Percentiles rank a stretch among this genome's conserved stretches.
Conservation (phyloP, 1,284 basidiomycete species). For the Chondrostereum purpureum region DNA sequence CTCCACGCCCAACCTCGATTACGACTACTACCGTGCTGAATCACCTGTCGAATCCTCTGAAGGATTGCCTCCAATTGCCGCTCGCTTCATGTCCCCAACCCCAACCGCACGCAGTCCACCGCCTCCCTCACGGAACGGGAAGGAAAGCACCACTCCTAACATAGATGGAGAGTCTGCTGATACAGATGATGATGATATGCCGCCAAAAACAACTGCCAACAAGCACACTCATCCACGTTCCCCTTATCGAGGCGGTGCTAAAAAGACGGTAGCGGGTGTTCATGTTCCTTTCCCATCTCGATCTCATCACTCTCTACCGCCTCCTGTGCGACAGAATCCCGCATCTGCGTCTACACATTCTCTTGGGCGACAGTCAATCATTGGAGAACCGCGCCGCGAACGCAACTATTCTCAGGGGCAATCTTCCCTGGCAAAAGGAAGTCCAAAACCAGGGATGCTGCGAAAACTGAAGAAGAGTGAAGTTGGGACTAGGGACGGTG, state of each 20-base stretch:
- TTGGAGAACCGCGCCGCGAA: slow-evolving; percentile 41
- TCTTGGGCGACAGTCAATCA: slow-evolving; percentile 54
- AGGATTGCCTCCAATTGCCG: slow-evolving; percentile 80
- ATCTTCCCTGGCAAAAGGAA: slow-evolving; percentile 18
- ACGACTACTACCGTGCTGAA: slow-evolving; percentile 60
- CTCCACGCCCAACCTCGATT: slow-evolving; percentile 54
- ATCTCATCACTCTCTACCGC: slow-evolving; percentile 76
- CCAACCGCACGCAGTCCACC: slow-evolving; percentile 45
- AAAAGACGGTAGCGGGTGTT: slow-evolving; percentile 35
- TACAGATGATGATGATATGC: slow-evolving; percentile 58
- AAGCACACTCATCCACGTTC: slow-evolving; percentile 70
- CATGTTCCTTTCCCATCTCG: slow-evolving; percentile 69
- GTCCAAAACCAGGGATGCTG: slow-evolving; percentile 42
- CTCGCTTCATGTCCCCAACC: slow-evolving; percentile 80
- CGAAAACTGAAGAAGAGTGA: slow-evolving; percentile 65
- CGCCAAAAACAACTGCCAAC: background rate
- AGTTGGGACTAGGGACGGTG: slow-evolving; percentile 37
- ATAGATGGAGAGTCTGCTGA: slow-evolving; percentile 69
- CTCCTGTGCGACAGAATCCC: slow-evolving; percentile 48
- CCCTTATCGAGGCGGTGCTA: slow-evolving; percentile 59
- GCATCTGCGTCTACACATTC: slow-evolving; percentile 59
- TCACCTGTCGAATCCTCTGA: slow-evolving; percentile 66
- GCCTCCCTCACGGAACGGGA: slow-evolving; percentile 29
- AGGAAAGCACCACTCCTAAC: slow-evolving; percentile 43
- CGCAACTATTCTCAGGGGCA: slow-evolving; percentile 44